A percentile compares a stretch with the other conserved stretches of the same genome.
These are phyloP conservation scores for Brassica balearica DNA, from an alignment of 441 rosid species.

Conservation along the genomic window DNA sequence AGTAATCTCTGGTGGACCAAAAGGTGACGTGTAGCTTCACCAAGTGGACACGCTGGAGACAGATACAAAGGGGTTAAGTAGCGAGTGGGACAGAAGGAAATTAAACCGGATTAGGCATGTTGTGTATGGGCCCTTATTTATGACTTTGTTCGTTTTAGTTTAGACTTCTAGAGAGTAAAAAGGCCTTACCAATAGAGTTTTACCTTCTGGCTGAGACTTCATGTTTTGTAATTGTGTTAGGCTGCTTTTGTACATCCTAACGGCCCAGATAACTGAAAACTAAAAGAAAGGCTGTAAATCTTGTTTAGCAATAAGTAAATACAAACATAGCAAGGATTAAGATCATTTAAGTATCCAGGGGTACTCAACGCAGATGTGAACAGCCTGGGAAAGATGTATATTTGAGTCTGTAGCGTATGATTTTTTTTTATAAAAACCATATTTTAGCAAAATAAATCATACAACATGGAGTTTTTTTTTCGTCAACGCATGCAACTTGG, in stretches of 20 bases:
- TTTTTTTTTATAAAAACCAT: background rate
- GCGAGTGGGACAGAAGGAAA: background rate
- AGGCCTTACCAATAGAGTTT: background rate
- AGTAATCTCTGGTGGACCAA: background rate
- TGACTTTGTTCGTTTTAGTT: constrained; percentile 15
- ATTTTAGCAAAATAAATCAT: background rate
- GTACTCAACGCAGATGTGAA: background rate
- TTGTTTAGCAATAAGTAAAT: background rate
- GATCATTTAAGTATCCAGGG: background rate
- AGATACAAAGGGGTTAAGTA: constrained; percentile 18
- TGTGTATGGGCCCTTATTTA: constrained; percentile 31
- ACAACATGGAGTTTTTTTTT: background rate
- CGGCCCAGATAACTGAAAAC: background rate
- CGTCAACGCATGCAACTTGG: constrained; percentile 8
- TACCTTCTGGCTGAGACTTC: background rate
- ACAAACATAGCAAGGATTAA: background rate
- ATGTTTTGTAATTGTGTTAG: background rate
- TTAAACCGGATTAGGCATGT: constrained; percentile 22
- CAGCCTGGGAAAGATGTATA: constrained; percentile 25
- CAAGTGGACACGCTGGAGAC: constrained; percentile 28
- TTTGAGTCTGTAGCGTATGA: background rate
- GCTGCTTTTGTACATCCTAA: background rate
- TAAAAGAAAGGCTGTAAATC: background rate
- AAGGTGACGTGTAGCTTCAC: constrained; percentile 27
- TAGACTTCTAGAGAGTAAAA: constrained; percentile 8